A percentile compares a stretch with the other conserved stretches of the same genome.
These are phyloP conservation scores for Saccharomycopsis microspora DNA, from an alignment of 805 yeast species.

Conservation along the genomic window DNA sequence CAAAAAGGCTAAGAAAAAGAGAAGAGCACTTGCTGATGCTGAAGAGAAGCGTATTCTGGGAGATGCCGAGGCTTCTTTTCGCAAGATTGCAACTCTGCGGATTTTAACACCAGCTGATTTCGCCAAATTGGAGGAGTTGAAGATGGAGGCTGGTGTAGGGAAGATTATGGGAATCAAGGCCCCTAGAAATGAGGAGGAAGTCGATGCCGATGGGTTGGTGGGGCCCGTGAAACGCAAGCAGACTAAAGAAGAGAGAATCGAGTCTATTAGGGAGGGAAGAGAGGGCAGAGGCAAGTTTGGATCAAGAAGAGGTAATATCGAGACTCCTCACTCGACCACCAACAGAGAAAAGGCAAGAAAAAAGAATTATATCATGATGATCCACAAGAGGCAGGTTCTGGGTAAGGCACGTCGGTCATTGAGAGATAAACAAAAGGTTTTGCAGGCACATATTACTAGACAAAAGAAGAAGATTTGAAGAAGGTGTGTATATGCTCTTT, in stretches of 20 bases:
- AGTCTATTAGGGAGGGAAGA: slow-evolving; percentile 79
- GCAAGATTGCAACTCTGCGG: slow-evolving; percentile 55
- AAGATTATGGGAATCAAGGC: slow-evolving; percentile 48
- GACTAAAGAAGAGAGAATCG: slow-evolving; percentile 82
- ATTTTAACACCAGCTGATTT: slow-evolving; percentile 96
- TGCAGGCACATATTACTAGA: slow-evolving; percentile 77
- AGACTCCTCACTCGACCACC: slow-evolving; percentile 76
- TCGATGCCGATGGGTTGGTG: slow-evolving; percentile 65
- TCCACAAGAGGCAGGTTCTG: slow-evolving; percentile 87
- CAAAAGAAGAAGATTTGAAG: slow-evolving; percentile 67
- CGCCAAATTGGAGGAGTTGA: slow-evolving; percentile 85
- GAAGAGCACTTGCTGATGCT: slow-evolving; percentile 18
- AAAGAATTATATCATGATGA: slow-evolving; percentile 99
- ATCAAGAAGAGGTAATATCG: slow-evolving; percentile 72
- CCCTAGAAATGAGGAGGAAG: slow-evolving; percentile 64
- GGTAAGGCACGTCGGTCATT: slow-evolving; percentile 87
- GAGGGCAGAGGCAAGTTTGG: slow-evolving; percentile 90
- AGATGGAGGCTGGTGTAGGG: slow-evolving; percentile 75
- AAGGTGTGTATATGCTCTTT: too few species aligned
- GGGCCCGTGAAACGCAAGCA: slow-evolving; percentile 78
- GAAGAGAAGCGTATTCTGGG: slow-evolving; percentile 26
- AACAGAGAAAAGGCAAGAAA: slow-evolving; percentile 92
- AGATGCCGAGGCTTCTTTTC: slow-evolving; percentile 33
- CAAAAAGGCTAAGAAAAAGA: slow-evolving; percentile 19
- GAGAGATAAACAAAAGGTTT: slow-evolving; percentile 79